Base-by-base conservation (phyloP, 495 filamentous ascomycete species). In the Aspergillus cavernicola region DNA sequence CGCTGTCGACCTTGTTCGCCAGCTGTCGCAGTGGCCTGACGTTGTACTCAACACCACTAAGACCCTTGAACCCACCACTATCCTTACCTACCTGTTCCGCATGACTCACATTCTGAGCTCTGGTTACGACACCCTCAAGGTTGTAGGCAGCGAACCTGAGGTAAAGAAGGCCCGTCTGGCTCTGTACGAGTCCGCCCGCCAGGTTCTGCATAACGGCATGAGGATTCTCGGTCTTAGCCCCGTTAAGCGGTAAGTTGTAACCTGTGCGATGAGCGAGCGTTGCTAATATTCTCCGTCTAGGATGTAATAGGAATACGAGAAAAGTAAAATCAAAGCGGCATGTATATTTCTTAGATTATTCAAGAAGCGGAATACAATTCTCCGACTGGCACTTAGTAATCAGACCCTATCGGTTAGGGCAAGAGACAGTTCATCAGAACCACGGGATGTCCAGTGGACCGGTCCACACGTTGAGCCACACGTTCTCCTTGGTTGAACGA, bases 21-120 rank as follows among this genome's bases (percentile, higher is more conserved):
- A 78, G 50, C 64, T 89, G 18, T 72, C 81, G 2, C 73, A 78
- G 41, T 89, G 80, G 76, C 84, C 84, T 8, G 85, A 87, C 48
- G 77, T 84, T 12, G 71, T 84, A 26, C 55, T 80, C 36, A 79
- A 82, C 50, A 84, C 85, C 6, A 66, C 73, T 56, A 84, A 81
- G 70, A 85, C 80, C 12, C 73, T 81, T 39, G 85, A 88, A 66
- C 83, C 85, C 15, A 71, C 82, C 38, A 85, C 82, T 6, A 76
- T 95, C 43, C 73, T 95, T 28, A 84, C 83, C 10, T 96, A 93
- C 70, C 80, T 96, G 38, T 92, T 92, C 77, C 85, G 84, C 70
- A 86, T 96, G 85, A 95, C 88, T 1, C 90, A 93, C 65, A 76
- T 83, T 44, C 69, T 95, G 49, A 92, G 87, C 74, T 88, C 84